These are phyloP conservation scores for Talaromyces stipitatus DNA, from an alignment of 495 filamentous ascomycete species.

Conservation along the genomic window DNA sequence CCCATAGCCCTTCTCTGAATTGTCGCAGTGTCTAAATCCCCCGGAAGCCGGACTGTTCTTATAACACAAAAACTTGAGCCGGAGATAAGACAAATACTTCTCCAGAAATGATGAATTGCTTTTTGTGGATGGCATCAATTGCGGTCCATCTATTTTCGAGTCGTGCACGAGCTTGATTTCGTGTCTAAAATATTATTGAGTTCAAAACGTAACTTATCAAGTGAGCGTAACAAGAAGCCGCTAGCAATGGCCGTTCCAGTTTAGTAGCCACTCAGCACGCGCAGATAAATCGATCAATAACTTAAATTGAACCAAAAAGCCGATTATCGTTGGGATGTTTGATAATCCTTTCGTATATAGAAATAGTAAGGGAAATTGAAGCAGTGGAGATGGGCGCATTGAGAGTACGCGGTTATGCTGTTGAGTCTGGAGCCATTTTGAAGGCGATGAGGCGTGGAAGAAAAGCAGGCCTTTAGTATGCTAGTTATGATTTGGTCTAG, in stretches of 20 bases:
- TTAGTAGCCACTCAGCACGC: not conserved
- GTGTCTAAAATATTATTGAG: too few relatives aligned
- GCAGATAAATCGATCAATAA: not conserved
- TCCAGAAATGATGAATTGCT: not conserved
- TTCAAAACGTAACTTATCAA: too few relatives aligned
- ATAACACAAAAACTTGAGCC: not conserved
- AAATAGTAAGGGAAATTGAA: not conserved
- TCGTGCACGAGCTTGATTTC: too few relatives aligned
- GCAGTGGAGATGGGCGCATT: not conserved
- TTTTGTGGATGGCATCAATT: not conserved
- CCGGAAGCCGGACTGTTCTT: not conserved
- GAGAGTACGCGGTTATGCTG: not conserved
- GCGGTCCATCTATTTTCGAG: not conserved
- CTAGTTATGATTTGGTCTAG: not conserved
- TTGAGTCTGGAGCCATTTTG: not conserved
- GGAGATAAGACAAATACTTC: not conserved
- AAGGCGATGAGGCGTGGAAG: not conserved
- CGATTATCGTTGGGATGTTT: not conserved
- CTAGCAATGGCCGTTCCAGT: not conserved
- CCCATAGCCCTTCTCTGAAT: not conserved
- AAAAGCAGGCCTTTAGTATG: not conserved
- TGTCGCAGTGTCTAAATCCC: too few relatives aligned
- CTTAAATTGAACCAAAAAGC: not conserved
- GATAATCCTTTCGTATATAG: not conserved
- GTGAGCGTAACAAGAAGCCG: not conserved